Evolutionary conservation across 257 asterid species (phyloP).

Genomic region (Ajuga chamaepitys): DNA sequence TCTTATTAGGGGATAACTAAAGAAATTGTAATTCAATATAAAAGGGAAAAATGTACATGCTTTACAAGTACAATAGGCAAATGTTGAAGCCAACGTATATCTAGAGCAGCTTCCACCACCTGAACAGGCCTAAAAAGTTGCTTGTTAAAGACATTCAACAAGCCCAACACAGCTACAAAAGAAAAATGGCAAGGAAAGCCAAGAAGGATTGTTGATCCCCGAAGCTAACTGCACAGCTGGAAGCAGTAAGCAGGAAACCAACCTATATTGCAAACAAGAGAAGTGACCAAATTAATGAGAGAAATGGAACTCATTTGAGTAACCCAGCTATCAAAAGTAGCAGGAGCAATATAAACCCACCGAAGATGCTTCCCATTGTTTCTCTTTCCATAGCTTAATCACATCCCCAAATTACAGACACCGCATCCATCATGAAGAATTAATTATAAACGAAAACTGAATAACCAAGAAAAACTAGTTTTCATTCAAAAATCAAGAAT

Average conservation of each 20-base stretch:
- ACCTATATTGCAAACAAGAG: constrained; percentile 54
- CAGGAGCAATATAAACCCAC: no score
- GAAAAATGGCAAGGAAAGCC: constrained; percentile 95
- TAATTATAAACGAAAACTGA: not conserved
- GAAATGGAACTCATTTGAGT: constrained; percentile 84
- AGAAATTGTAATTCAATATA: no score
- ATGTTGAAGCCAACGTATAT: constrained; percentile 68
- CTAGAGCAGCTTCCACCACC: constrained; percentile 99
- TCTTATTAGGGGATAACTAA: no score
- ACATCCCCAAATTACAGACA: no score
- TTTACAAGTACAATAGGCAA: constrained; percentile 70
- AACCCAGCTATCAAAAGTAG: constrained; percentile 79
- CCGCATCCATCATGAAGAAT: no score
- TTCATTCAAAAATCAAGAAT: no score
- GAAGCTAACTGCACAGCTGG: constrained; percentile 92
- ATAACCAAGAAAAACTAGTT: constrained; percentile 2
- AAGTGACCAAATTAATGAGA: constrained; percentile 60
- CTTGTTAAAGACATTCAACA: constrained; percentile 90
- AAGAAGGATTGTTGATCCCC: constrained; percentile 96
- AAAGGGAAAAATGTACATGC: no score
- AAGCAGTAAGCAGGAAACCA: constrained; percentile 82
- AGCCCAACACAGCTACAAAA: constrained; percentile 93
- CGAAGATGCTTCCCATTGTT: no score
- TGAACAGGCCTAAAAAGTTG: constrained; percentile 96
- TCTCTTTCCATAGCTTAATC: no score